Evolutionary conservation across 768 basidiomycete species (phyloP), one percentile per base, ranked within the genome.

Genomic region (Mycena venus): DNA sequence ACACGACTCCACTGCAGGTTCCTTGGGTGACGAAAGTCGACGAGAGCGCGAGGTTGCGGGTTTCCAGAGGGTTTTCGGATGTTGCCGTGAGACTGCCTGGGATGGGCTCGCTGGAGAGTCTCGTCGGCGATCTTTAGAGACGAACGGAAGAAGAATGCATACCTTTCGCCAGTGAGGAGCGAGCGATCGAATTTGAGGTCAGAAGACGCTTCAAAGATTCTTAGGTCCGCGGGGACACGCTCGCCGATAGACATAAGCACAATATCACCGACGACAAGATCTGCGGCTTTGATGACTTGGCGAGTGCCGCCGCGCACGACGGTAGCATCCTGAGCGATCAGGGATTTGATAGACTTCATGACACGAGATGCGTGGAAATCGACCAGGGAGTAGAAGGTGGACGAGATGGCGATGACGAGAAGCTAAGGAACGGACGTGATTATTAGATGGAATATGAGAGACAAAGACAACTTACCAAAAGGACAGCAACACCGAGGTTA

Each of bases 311-410:
- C 88, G 0, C 91, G 85, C 21, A 90, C 82, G 51, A 92, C 87
- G 25, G 89, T 86, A 32, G 90, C 91, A 76, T 89, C 89, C 25
- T 91, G 86, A 2, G 91, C 90, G 17, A 92, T 89, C 27, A 92
- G 88, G 70, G 88, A 87, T 78, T 88, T 90, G 79, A 91, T 90
- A 17, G 88, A 89, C 40, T 87, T 85, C 88, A 91, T 90, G 68
- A 89, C 86, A 1, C 87, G 83, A 17, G 79, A 83, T 10, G 90
- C 88, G 19, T 86, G 86, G 77, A 83, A 91, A 76, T 91, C 90
- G 44, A 88, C 88, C 8, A 86, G 80, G 4, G 90, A 88, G 58
- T 90, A 90, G 78, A 90, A 85, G 1, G 84, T 85, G 3, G 86
- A 79, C 3, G 86, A 88, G 36, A 87, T 53, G 62, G 82, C 74